Conservation (phyloP, 2,329 filamentous ascomycete species). For the Colletotrichum sublineola region DNA sequence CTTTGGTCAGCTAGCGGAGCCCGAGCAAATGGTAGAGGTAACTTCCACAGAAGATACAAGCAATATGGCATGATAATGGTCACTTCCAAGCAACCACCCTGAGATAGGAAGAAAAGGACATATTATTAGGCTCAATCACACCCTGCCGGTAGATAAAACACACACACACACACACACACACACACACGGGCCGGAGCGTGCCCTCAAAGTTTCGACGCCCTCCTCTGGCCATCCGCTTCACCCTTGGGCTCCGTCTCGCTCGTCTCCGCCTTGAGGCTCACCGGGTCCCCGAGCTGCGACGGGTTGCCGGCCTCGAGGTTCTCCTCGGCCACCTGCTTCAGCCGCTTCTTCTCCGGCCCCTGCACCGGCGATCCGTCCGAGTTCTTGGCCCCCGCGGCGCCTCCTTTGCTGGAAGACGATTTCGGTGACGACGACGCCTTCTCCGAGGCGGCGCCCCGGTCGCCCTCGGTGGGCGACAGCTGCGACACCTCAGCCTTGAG, state of each 20-base stretch:
- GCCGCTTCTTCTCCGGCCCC: constrained; percentile 35
- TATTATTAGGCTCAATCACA: neutral
- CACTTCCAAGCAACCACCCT: neutral
- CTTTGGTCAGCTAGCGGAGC: neutral
- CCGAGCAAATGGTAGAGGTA: neutral
- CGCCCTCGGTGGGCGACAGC: constrained; percentile 35
- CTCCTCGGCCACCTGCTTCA: constrained; percentile 44
- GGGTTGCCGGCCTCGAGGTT: constrained; percentile 52
- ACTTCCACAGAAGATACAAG: accelerated
- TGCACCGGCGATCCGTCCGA: constrained; percentile 39
- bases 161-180: no score
- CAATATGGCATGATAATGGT: neutral
- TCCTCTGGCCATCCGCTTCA: constrained; percentile 45
- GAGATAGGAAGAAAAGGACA: neutral
- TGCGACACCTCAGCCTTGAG: constrained; percentile 53
- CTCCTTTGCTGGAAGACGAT: neutral
- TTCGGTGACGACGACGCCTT: neutral
- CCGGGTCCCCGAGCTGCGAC: constrained; percentile 55
- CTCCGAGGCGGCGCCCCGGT: constrained; percentile 13
- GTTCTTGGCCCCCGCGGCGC: constrained; percentile 29
- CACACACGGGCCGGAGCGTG: no score
- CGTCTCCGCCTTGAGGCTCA: constrained; percentile 56
- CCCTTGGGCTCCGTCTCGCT: constrained; percentile 49
- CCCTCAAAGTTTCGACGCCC: constrained; percentile 37
- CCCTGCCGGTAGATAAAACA: neutral